Conservation (phyloP, 1,284 basidiomycete genomes). For the Cutaneotrichosporon sp. region DNA sequence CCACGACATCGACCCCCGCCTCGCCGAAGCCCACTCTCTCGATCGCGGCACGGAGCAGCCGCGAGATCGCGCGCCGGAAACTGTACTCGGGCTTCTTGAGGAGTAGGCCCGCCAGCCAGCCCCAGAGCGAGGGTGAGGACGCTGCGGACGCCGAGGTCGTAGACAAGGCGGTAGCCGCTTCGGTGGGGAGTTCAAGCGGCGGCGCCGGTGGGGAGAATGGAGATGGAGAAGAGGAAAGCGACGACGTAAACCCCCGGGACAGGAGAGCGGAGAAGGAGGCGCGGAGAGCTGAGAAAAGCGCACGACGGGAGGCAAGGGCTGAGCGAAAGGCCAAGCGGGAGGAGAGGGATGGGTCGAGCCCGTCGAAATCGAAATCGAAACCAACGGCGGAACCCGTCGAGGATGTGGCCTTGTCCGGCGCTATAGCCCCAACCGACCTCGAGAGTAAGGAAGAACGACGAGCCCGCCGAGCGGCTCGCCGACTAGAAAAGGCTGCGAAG, state of each 20-base stretch:
- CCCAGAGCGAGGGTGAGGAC: constrained; percentile 1
- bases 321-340: neutral
- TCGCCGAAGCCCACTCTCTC: constrained; percentile 47
- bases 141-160: neutral
- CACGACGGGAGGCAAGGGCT: neutral
- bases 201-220: neutral
- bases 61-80: constrained; percentile 65
- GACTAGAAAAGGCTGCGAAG: neutral
- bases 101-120: constrained; percentile 62
- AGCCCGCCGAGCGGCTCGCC: neutral
- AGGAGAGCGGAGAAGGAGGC: constrained; percentile 1
- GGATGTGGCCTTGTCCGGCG: too few relatives aligned
- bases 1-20: constrained; percentile 34
- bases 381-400: neutral
- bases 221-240: neutral
- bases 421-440: too few relatives aligned
- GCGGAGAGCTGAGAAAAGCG: neutral
- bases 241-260: too few relatives aligned
- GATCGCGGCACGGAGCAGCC: constrained; percentile 63
- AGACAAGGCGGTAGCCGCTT: neutral
- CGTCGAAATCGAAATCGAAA: neutral
- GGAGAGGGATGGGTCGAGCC: neutral
- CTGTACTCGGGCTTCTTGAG: constrained; percentile 77
- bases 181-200: neutral
- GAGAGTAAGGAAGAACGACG: constrained; percentile 2